Percentiles rank a stretch among this genome's conserved stretches.
These are phyloP conservation scores for Tremellales sp. DNA, from an alignment of 1,284 basidiomycete species.

Conservation along the genomic window DNA sequence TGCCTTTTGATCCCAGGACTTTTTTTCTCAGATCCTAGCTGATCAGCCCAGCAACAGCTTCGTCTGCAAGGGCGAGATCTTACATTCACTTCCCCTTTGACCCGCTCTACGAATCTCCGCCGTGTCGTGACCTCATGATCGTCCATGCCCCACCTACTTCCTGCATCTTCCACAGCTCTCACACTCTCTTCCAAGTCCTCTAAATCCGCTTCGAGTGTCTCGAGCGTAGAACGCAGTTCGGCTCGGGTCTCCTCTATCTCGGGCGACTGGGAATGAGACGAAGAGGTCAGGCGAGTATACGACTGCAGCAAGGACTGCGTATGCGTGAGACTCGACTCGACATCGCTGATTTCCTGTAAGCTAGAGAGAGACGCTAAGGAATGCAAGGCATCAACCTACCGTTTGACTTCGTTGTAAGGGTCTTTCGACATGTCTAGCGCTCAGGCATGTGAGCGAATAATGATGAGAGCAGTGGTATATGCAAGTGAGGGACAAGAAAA, in stretches of 20 bases:
- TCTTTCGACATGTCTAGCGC: neutral
- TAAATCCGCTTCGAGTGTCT: constrained; percentile 72
- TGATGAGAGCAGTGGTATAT: no score
- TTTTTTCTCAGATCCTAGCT: constrained; percentile 14
- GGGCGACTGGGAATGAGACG: constrained; percentile 10
- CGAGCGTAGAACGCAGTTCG: constrained; percentile 70
- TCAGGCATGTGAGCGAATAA: no score
- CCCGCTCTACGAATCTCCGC: constrained; percentile 66
- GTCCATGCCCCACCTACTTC: constrained; percentile 75
- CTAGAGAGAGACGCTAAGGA: neutral
- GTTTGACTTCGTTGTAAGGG: neutral
- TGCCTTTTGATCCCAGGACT: neutral
- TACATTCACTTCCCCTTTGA: constrained; percentile 72
- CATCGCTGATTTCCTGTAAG: constrained; percentile 28
- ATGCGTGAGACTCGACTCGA: constrained; percentile 34
- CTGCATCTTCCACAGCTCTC: constrained; percentile 73
- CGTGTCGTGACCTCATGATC: constrained; percentile 67
- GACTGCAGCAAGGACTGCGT: constrained; percentile 26
- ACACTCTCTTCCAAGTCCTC: constrained; percentile 87
- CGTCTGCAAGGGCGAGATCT: constrained; percentile 3
- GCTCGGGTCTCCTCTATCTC: constrained; percentile 23
- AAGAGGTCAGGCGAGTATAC: constrained; percentile 18
- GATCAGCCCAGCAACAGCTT: neutral
- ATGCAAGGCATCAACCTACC: neutral
- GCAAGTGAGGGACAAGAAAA: no score